Evolutionary conservation across 192 early-diverging fungal species (phyloP), one percentile per base, ranked within the genome.

Genomic region (Coemansia sp.): DNA sequence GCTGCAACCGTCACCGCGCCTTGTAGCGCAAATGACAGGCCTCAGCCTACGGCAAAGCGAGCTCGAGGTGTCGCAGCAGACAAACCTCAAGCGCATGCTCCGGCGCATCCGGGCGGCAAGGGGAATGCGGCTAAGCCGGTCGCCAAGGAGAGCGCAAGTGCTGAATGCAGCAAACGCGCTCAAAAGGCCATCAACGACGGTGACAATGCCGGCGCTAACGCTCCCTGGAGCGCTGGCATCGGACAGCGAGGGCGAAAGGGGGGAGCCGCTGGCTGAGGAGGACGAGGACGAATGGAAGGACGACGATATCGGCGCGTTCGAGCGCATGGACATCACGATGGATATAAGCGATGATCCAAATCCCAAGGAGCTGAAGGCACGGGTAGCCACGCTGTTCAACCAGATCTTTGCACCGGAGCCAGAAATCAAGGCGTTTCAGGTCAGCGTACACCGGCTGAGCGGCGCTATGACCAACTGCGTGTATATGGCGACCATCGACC

Each of bases 381-480:
- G 80, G 0, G 68, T 77, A 14, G 75, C 80, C 1, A 30, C 18
- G 11, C 68, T 83, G 15, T 77, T 83, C 62, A 74, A 73, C 45
- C 5, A 48, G 33, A 67, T 77, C 26, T 77, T 83, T 68, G 71
- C 34, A 26, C 68, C 75, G 1, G n/a, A 39, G 18, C 48, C 67
- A 0, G 21, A 56, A 20, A 58, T 83, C 5, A n/a, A 12, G 12
- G 65, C 36, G 6, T 16, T 51, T 10, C 65, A 78, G 1, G 52
- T 90, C 11, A 15, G 59, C 6, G 55, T 90, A 33, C 62, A 75
- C 6, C 75, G 88, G 20, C 68, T 92, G 48, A 88, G 84, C 76
- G 91, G 91, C 10, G 91, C 91, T 4, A 78, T 92, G 87, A 92
- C 91, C 58, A 92, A 92, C 78, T 85, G 82, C 67, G 70, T 85